Base-by-base conservation (phyloP, 495 filamentous ascomycete genomes). In the Daldinia bambusicola region DNA sequence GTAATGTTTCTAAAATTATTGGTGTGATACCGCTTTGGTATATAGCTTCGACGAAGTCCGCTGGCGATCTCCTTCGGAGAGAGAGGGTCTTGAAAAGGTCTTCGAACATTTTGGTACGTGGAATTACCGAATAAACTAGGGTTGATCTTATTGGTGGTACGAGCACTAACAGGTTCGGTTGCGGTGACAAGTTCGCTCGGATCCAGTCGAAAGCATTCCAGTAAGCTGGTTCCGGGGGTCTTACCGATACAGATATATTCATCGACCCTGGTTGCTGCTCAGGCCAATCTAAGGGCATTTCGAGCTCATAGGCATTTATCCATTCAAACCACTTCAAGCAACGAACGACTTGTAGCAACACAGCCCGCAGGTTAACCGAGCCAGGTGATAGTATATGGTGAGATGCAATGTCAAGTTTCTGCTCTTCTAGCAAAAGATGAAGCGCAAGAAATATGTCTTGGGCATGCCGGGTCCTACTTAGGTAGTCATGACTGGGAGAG, bases 281-380 rank as follows among this genome's bases (percentile, higher is more conserved):
- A 41, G 66, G 66, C 75, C 75, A 77, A 61, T 77, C 75, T 37
- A 76, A 32, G 10, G 75, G 74, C 74, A 76, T 76, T 61, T 74
- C 94, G 2, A 91, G 80, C 41, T 89, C 88, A 77, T 93, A 98
- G 56, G 90, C 87, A 7, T 85, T 76, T 59, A 85, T 84, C 90
- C 93, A 98, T 26, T 83, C 83, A 13, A 81, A 69, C 93, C 94
- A 97, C 6, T 90, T 87, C n/a, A 98, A 78, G 93, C 94, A 98
- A 61, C 84, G 82, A 5, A 90, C 88, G 63, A 99, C 80, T 72
- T 97, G 95, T 30, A 91, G 90, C 14, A 99, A 80, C 2, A 97
- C 72, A 4, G 89, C 87, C 37, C 87, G 86, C 50, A 97, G 79
- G 63, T 88, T 84, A 51, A 84, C 79, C 32, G 81, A 71, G 34